Base-by-base conservation (phyloP, 306 rosid species). In the Erythrophleum fordii region DNA sequence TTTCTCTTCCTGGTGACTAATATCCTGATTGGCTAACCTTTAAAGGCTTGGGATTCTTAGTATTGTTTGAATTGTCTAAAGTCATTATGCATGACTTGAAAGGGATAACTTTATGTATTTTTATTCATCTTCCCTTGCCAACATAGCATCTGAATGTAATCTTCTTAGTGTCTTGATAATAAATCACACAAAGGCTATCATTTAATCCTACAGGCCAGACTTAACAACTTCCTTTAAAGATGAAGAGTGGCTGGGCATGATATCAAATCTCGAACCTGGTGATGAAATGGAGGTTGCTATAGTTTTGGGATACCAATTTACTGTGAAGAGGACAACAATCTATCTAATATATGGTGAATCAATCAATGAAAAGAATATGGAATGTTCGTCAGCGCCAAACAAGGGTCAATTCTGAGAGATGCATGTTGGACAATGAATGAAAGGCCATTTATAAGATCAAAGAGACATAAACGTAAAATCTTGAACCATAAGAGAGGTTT, bases 211-310 rank as follows among this genome's bases (percentile, higher is more conserved):
- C 70, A 75, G 59, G 58, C 56, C 5, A 60, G 58, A 75, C 45
- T 18, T 6, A 17, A 11, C 28, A 26, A 42, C 80, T 76, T 60
- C 80, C 39, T 29, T 61, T 12, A 29, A 14, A 55, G 61, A 61
- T 61, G 60, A 76, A 44, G 70, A 59, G 58, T 75, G 56, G 79
- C 56, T 26, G 22, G 60, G 25, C 28, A 53, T 53, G 60, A 6
- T 20, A 6, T n/a, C 60, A 53, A 53, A 53, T 53, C 60, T 53
- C n/a, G 26, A n/a, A 53, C 11, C 60, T 53, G 60, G 61, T 55
- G 61, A 76, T 26, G 59, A 76, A 76, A 58, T 76, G 60, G 80
- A 76, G 71, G 46, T 76, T 76, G 31, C 37, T 44, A 6, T 76
- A 60, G 46, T 44, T 60, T 60, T 76, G 8, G 80, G 80, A 28